Percentiles rank a stretch among this genome's conserved stretches.
Conservation (phyloP, 2,329 filamentous ascomycete species). For the Alternaria triticina region DNA sequence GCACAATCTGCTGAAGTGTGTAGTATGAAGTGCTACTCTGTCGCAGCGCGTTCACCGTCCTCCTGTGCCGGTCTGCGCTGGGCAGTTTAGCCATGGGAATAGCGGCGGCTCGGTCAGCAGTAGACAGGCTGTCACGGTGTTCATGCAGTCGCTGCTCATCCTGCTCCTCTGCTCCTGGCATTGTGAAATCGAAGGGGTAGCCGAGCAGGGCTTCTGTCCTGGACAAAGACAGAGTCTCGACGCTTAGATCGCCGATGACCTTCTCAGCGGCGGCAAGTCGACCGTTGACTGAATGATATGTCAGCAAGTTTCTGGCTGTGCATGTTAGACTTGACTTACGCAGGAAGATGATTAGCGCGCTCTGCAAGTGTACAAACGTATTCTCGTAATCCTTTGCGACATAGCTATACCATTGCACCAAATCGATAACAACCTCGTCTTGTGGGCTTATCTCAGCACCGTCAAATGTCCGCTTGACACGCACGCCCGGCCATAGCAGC, state of each 20-base stretch:
- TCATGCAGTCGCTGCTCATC: conserved; percentile 30
- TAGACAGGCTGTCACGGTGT: conserved; percentile 26
- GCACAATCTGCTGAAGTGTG: conserved; percentile 53
- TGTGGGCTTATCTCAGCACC: conserved; percentile 59
- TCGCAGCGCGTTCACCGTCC: conserved; percentile 30
- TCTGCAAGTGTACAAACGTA: conserved; percentile 71
- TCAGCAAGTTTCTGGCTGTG: conserved; percentile 19
- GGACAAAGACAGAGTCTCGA: conserved; percentile 53
- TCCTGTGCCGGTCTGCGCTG: conserved; percentile 24
- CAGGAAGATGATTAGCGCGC: conserved; percentile 83
- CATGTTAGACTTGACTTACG: conserved; percentile 63
- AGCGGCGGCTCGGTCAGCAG: conserved; percentile 23
- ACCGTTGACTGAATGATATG: conserved; percentile 47
- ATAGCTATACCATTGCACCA: conserved; percentile 83
- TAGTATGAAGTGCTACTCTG: conserved; percentile 46
- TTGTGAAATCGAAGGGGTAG: conserved; percentile 45
- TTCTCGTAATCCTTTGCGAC: conserved; percentile 66
- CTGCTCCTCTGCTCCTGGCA: conserved; percentile 33
- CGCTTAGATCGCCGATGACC: conserved; percentile 59
- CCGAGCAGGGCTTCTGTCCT: conserved; percentile 52
- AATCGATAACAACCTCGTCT: conserved; percentile 77
- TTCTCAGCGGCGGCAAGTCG: conserved; percentile 62
- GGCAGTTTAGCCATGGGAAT: conserved; percentile 29
- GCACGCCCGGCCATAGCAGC: conserved; percentile 61
- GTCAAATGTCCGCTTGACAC: conserved; percentile 75